A percentile compares a stretch with the other conserved stretches of the same genome.
These are phyloP conservation scores for Pholiota molesta DNA, from an alignment of 768 basidiomycete genomes.

Conservation along the genomic window DNA sequence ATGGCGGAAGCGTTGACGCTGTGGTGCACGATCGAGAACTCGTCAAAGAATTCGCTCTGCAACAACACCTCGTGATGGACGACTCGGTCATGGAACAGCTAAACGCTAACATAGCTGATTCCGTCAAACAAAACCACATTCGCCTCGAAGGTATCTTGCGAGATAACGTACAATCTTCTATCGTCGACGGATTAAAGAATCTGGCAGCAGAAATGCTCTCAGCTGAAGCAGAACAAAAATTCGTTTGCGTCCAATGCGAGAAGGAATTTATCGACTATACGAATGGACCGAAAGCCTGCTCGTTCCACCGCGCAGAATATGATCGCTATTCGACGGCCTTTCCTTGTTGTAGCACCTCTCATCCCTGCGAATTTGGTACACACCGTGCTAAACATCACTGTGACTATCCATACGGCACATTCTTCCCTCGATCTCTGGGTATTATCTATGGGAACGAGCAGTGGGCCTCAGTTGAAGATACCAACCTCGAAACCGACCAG, in stretches of 20 bases:
- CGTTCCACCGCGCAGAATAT: constrained; percentile 39
- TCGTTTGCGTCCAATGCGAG: constrained; percentile 43
- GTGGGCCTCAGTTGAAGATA: constrained; percentile 38
- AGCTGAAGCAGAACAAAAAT: constrained; percentile 38
- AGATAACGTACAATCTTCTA: constrained; percentile 36
- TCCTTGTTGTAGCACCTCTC: constrained; percentile 37
- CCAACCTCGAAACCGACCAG: constrained; percentile 35
- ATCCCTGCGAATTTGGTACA: constrained; percentile 37
- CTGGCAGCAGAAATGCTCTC: constrained; percentile 36
- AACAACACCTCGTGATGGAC: constrained; percentile 39
- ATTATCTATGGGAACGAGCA: constrained; percentile 35
- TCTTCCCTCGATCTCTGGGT: constrained; percentile 36
- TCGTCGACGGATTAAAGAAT: constrained; percentile 38
- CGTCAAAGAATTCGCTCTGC: constrained; percentile 39
- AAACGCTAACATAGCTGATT: constrained; percentile 36
- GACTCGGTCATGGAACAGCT: constrained; percentile 44
- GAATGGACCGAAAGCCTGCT: constrained; percentile 42
- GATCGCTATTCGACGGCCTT: constrained; percentile 36
- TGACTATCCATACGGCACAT: constrained; percentile 42
- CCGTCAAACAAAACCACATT: constrained; percentile 33
- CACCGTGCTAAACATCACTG: constrained; percentile 43
- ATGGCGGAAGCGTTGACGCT: constrained; percentile 38
- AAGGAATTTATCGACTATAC: constrained; percentile 36
- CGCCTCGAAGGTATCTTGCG: constrained; percentile 34
- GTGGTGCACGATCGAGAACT: constrained; percentile 37